These are phyloP conservation scores for Didymella exigua DNA, from an alignment of 2,329 filamentous ascomycete species.

Conservation along the genomic window DNA sequence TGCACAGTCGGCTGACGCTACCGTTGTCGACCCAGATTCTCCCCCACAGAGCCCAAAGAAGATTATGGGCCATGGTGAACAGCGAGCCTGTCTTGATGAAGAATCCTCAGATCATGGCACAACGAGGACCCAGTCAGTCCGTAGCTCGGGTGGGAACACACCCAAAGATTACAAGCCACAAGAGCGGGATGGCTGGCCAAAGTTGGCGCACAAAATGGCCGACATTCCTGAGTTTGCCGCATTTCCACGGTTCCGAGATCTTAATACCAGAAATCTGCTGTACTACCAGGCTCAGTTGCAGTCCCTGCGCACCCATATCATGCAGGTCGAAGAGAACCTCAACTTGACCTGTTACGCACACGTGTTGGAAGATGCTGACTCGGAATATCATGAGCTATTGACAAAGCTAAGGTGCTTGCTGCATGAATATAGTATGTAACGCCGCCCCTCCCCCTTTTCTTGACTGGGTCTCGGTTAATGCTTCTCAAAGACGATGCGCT, in stretches of 20 bases:
- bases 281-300: slow-evolving; percentile 3
- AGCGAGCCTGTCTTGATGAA: too few relatives aligned
- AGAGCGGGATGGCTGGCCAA: background rate
- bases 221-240: slow-evolving; percentile 1
- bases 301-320: background rate
- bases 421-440: slow-evolving; percentile 3
- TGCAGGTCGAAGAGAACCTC: background rate
- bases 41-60: too few relatives aligned
- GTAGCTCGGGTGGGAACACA: background rate
- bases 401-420: background rate
- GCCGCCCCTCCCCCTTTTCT: too few relatives aligned
- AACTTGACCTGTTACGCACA: background rate
- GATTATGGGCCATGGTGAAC: too few relatives aligned
- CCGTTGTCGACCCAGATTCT: too few relatives aligned
- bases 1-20: too few relatives aligned
- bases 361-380: background rate
- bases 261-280: background rate
- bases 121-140: too few relatives aligned
- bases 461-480: background rate
- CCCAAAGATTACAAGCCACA: background rate
- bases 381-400: background rate
- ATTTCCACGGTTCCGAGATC: background rate
- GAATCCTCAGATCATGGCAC: too few relatives aligned
- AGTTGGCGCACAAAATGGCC: background rate
- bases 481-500: slow-evolving; percentile 1